A percentile compares a stretch with the other conserved stretches of the same genome.
Evolutionary conservation across 768 basidiomycete genomes (phyloP).

Genomic region (Trametes punicea): DNA sequence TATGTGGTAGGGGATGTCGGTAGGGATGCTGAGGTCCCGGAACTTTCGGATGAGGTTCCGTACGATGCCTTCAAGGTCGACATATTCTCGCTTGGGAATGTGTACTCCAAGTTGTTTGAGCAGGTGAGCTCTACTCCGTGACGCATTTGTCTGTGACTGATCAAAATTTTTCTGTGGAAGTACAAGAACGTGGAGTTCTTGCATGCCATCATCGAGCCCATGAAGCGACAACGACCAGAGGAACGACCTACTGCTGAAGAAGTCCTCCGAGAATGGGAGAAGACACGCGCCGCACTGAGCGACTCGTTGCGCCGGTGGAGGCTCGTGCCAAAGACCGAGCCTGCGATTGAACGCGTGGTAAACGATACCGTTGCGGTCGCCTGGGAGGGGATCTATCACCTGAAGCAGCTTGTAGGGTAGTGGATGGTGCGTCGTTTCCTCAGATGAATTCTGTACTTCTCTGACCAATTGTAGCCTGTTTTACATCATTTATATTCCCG

Average conservation of each 20-base stretch:
- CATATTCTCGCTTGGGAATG: slow-evolving; percentile 22
- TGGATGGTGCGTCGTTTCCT: background rate
- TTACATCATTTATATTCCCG: too few species aligned
- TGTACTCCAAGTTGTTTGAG: slow-evolving; percentile 21
- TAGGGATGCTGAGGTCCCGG: slow-evolving; percentile 24
- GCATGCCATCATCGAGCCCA: slow-evolving; percentile 4
- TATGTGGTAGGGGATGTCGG: slow-evolving; percentile 18
- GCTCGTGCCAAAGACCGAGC: background rate
- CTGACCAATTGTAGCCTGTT: too few species aligned
- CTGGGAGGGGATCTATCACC: background rate
- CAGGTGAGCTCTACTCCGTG: slow-evolving; percentile 1
- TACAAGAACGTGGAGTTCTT: slow-evolving; percentile 16
- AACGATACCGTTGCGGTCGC: background rate
- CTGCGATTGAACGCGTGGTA: background rate
- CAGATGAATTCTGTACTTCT: too few species aligned
- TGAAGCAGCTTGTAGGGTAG: background rate
- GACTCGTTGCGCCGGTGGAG: background rate
- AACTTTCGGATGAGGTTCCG: slow-evolving; percentile 17
- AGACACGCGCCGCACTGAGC: background rate
- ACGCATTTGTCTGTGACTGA: background rate
- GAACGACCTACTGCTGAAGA: slow-evolving; percentile 16
- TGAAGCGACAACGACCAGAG: slow-evolving; percentile 7
- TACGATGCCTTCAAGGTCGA: slow-evolving; percentile 27
- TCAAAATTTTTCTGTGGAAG: background rate
- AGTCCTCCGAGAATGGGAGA: slow-evolving; percentile 1